These are phyloP conservation scores for Trichoderma sp. DNA, from an alignment of 2,329 filamentous ascomycete species.

Conservation along the genomic window DNA sequence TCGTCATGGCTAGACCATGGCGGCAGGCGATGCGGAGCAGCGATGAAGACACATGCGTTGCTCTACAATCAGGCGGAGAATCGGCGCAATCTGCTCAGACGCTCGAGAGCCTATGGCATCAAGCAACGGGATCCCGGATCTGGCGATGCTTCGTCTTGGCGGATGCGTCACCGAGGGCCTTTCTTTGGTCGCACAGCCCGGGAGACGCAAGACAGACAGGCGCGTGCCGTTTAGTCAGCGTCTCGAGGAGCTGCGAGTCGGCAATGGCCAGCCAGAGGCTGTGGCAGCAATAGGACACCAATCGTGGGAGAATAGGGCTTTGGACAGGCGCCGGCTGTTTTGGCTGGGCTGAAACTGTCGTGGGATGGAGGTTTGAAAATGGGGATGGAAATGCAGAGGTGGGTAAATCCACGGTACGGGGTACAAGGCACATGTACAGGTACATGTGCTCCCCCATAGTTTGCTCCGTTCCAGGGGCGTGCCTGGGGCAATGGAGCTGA, in stretches of 20 bases:
- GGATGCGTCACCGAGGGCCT: background rate
- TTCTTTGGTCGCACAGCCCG: background rate
- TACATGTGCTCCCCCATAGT: background rate
- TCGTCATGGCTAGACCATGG: slow-evolving; percentile 46
- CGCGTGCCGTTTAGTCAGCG: background rate
- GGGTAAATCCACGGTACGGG: background rate
- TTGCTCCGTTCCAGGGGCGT: background rate
- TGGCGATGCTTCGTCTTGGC: background rate
- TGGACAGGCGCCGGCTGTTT: background rate
- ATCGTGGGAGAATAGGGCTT: background rate
- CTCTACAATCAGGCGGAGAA: background rate
- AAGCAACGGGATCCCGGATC: background rate
- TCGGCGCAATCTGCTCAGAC: background rate
- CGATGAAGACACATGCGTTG: slow-evolving; percentile 7
- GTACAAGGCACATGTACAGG: background rate
- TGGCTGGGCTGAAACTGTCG: slow-evolving; percentile 12
- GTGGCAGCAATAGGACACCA: background rate
- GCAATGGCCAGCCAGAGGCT: background rate
- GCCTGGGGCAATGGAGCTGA: background rate
- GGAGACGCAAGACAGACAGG: background rate
- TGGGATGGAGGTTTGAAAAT: slow-evolving; percentile 3
- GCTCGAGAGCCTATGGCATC: background rate
- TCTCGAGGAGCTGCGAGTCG: background rate
- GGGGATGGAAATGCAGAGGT: background rate
- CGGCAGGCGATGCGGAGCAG: slow-evolving; percentile 25